phyloP scores from a whole-genome alignment of 495 filamentous ascomycete species.

The Daldinia grandis region DNA sequence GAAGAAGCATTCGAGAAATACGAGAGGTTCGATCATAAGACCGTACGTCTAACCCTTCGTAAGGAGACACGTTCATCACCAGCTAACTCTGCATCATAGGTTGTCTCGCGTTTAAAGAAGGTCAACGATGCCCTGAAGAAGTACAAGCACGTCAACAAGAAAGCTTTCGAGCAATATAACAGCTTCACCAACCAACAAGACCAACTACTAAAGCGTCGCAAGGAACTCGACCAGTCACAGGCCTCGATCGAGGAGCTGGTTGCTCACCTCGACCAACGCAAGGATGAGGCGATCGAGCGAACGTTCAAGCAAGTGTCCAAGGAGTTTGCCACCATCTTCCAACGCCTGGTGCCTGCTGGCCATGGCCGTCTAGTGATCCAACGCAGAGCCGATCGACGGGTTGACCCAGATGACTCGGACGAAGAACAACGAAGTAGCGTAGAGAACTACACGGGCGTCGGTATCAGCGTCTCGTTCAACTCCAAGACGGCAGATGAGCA shows the following conservation, averaged over 20 bases:
- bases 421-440: constrained; percentile 74
- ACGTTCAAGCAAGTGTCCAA: constrained; percentile 97
- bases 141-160: constrained; percentile 98
- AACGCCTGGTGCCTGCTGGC: constrained; percentile 92
- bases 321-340: constrained; percentile 91
- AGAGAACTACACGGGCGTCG: constrained; percentile 96
- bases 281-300: constrained; percentile 94
- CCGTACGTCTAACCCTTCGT: constrained; percentile 54
- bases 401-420: constrained; percentile 72
- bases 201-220: constrained; percentile 77
- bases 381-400: constrained; percentile 78
- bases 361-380: constrained; percentile 93
- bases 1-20: constrained; percentile 96
- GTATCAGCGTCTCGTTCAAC: constrained; percentile 99
- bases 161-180: constrained; percentile 98
- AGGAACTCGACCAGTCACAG: constrained; percentile 85
- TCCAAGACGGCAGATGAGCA: constrained; percentile 95
- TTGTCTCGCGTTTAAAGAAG: constrained; percentile 87
- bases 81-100: constrained; percentile 51
- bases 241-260: constrained; percentile 90
- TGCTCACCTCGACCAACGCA: constrained; percentile 88
- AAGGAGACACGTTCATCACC: background rate
- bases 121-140: constrained; percentile 95
- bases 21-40: constrained; percentile 77
- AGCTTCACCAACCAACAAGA: constrained; percentile 94